Conservation (phyloP, 192 early-diverging fungal species). For the Paraglomus brasilianum region DNA sequence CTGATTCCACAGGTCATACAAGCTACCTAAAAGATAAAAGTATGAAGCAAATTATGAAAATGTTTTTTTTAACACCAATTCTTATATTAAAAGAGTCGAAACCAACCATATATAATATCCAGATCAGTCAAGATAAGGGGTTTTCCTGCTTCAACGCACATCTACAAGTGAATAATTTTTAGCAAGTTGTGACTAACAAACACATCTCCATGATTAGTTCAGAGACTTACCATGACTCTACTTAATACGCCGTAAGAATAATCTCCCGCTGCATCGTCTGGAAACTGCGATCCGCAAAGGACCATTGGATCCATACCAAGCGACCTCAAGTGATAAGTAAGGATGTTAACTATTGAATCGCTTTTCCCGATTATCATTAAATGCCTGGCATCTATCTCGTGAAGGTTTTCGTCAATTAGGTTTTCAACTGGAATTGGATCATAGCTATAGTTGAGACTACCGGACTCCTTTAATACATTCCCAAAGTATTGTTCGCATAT, state of each 20-base stretch:
- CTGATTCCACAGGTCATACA: constrained; percentile 35
- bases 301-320: constrained; percentile 26
- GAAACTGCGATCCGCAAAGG: constrained; percentile 30
- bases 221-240: constrained; percentile 26
- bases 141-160: constrained; percentile 33
- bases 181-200: background rate
- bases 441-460: background rate
- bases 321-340: constrained; percentile 24
- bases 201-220: background rate
- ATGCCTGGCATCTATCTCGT: constrained; percentile 18
- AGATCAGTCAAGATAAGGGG: constrained; percentile 28
- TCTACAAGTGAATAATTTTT: background rate
- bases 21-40: constrained; percentile 23
- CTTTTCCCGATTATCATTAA: constrained; percentile 30
- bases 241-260: constrained; percentile 32
- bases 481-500: constrained; percentile 7
- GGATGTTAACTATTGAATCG: constrained; percentile 20
- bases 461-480: background rate
- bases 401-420: constrained; percentile 22
- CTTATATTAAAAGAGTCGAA: background rate
- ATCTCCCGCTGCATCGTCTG: constrained; percentile 30
- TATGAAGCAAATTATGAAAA: background rate
- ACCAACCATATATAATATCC: constrained; percentile 20
- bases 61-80: background rate
- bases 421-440: constrained; percentile 19